phyloP scores from a whole-genome alignment of 305 asterid species.

The Fraxinus albicans region DNA sequence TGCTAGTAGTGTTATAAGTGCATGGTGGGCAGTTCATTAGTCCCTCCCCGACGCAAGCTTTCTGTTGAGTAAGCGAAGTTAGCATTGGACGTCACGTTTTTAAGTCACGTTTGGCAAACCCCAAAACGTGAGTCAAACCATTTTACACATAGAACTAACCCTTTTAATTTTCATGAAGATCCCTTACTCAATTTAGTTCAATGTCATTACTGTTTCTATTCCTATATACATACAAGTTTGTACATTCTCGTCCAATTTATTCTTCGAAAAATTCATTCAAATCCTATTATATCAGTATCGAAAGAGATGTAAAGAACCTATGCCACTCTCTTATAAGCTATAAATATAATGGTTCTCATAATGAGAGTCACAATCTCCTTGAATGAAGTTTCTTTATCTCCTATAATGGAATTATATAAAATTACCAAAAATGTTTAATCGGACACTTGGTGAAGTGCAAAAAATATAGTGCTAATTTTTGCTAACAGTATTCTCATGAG shows the following conservation, averaged over 20 bases:
- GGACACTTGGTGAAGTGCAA: no score
- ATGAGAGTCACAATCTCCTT: not conserved
- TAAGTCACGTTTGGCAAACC: not conserved
- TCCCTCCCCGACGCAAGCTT: not conserved
- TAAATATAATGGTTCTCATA: not conserved
- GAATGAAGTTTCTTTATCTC: not conserved
- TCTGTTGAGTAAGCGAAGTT: not conserved
- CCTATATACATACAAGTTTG: no score
- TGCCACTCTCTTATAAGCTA: no score
- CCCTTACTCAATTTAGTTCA: not conserved
- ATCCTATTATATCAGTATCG: not conserved
- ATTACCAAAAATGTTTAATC: not conserved
- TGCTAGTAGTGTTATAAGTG: not conserved
- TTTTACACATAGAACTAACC: not conserved
- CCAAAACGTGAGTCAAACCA: not conserved
- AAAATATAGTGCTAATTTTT: not conserved
- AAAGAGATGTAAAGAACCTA: no score
- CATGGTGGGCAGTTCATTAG: not conserved
- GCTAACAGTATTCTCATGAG: not conserved
- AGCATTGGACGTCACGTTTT: no score
- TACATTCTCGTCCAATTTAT: no score
- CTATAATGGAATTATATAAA: not conserved
- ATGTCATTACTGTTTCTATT: not conserved
- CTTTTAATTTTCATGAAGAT: no score
- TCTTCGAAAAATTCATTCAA: not conserved